Conservation (phyloP, 2,329 filamentous ascomycete genomes). For the Fusarium algeriense region DNA sequence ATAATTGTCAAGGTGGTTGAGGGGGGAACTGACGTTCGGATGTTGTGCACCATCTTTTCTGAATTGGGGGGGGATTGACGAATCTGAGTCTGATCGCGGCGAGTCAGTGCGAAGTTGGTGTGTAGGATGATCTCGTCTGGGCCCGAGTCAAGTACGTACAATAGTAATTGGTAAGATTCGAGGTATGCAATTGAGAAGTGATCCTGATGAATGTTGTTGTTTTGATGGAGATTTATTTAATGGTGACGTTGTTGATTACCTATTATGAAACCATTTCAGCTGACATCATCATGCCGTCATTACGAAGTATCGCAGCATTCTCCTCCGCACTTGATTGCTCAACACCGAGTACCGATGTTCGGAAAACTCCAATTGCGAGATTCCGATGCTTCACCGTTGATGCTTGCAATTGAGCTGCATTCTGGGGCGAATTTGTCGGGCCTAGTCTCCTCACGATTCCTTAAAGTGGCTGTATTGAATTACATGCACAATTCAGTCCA, state of each 20-base stretch:
- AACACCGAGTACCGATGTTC: neutral
- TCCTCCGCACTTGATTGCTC: constrained; percentile 11
- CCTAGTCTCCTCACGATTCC: too few relatives aligned
- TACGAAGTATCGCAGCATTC: neutral
- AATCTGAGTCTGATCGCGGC: neutral
- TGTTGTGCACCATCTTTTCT: constrained; percentile 38
- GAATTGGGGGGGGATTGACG: neutral
- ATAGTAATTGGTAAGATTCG: rapidly evolving
- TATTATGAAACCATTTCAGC: neutral
- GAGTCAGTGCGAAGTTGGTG: constrained; percentile 10
- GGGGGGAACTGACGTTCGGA: constrained; percentile 12
- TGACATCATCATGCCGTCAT: constrained; percentile 42
- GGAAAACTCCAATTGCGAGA: neutral
- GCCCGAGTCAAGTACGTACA: neutral
- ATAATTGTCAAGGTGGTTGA: rapidly evolving
- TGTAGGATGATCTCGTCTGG: neutral
- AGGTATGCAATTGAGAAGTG: neutral
- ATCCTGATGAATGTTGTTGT: neutral
- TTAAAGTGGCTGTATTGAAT: too few relatives aligned
- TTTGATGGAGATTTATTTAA: neutral
- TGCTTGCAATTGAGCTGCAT: rapidly evolving
- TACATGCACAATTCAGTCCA: rapidly evolving
- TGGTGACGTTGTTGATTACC: constrained; percentile 25
- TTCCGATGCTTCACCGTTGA: neutral
- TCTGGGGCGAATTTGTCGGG: rapidly evolving